Conservation (phyloP, 2,329 filamentous ascomycete species). For the Fusarium stilboides region DNA sequence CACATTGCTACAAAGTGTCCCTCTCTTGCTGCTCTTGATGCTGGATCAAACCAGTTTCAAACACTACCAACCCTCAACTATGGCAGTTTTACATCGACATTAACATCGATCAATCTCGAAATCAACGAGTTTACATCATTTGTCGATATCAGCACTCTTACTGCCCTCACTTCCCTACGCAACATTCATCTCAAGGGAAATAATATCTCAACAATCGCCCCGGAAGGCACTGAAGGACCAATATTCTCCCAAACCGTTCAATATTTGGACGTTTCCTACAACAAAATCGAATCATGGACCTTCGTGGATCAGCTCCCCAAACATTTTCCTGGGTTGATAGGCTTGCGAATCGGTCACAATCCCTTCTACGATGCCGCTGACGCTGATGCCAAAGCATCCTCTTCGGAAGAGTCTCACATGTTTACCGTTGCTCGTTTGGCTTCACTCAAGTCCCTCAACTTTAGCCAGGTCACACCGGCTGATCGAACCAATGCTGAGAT, state of each 20-base stretch:
- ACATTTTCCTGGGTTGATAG: constrained; percentile 80
- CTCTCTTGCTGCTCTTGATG: constrained; percentile 65
- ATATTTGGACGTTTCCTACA: constrained; percentile 82
- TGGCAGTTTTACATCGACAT: constrained; percentile 61
- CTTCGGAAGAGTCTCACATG: constrained; percentile 89
- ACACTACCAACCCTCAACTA: constrained; percentile 62
- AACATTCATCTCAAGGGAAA: constrained; percentile 84
- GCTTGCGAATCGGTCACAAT: constrained; percentile 87
- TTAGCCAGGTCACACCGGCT: constrained; percentile 76
- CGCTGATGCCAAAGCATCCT: constrained; percentile 60
- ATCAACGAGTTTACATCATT: constrained; percentile 78
- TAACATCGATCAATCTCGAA: constrained; percentile 78
- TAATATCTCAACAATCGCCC: constrained; percentile 67
- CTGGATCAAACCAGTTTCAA: constrained; percentile 71
- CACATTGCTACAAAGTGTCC: constrained; percentile 68
- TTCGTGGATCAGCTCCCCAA: constrained; percentile 79
- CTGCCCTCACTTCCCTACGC: constrained; percentile 66
- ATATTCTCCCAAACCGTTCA: constrained; percentile 69
- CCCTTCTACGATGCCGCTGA: constrained; percentile 78
- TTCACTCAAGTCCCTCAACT: constrained; percentile 79
- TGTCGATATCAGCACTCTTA: constrained; percentile 69
- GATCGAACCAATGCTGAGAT: constrained; percentile 92
- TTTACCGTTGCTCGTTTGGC: constrained; percentile 84
- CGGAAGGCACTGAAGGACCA: constrained; percentile 52
- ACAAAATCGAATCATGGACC: constrained; percentile 77